Percentiles rank a stretch among this genome's conserved stretches.
Conservation (phyloP, 805 yeast genomes). For the Myxozyma kluyveri region DNA sequence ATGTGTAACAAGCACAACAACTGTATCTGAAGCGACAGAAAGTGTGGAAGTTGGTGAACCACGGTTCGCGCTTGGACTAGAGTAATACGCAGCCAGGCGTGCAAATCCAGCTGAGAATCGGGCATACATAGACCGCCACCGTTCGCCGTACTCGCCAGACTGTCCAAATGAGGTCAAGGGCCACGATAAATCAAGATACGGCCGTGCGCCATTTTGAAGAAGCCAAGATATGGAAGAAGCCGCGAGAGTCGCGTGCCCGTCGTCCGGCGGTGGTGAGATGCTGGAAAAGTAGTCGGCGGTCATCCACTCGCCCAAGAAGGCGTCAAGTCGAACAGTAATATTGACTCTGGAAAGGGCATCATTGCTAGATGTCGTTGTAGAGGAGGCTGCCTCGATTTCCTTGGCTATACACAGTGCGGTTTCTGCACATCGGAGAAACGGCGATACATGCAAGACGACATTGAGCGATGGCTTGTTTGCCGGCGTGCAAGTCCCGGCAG, state of each 20-base stretch:
- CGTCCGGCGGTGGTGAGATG: conserved; percentile 40
- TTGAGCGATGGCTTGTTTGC: no score
- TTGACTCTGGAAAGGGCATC: no score
- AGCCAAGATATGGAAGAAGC: conserved; percentile 33
- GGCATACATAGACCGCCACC: conserved; percentile 40
- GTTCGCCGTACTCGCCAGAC: conserved; percentile 41
- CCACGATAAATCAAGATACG: conserved; percentile 32
- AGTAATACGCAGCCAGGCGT: conserved; percentile 32
- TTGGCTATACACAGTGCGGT: conserved; percentile 37
- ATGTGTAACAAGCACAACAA: conserved; percentile 39
- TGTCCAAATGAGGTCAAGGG: conserved; percentile 32
- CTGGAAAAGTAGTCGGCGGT: conserved; percentile 40
- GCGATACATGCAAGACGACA: conserved; percentile 37
- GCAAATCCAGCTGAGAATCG: conserved; percentile 36
- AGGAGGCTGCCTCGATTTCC: conserved; percentile 5
- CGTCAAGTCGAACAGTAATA: conserved; percentile 32
- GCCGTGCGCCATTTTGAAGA: conserved; percentile 11
- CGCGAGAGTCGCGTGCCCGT: conserved; percentile 36
- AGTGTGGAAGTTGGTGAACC: neutral
- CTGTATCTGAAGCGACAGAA: conserved; percentile 10
- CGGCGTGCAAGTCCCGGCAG: neutral
- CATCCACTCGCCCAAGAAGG: conserved; percentile 43
- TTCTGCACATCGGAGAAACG: conserved; percentile 42
- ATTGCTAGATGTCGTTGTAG: neutral
- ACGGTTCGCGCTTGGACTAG: conserved; percentile 15